Evolutionary conservation across 345 rosid genomes (phyloP).

Genomic region (Chamaenerion angustifolium): DNA sequence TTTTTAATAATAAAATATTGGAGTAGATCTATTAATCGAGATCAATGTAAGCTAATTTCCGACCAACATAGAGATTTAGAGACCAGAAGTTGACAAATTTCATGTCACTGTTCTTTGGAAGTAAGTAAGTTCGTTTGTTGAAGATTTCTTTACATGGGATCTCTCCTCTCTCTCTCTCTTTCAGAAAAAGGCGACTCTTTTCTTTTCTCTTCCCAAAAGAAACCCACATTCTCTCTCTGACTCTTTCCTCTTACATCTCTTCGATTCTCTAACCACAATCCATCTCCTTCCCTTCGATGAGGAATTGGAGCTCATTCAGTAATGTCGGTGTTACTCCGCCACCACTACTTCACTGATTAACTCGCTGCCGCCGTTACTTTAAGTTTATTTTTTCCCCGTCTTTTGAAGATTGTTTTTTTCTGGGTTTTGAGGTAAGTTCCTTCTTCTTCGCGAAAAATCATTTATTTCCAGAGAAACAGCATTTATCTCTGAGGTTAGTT

Average conservation of each 20-base stretch:
- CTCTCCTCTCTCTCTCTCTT: slow-evolving; percentile 29
- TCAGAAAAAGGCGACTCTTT: slow-evolving; percentile 18
- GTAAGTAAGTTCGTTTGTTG: slow-evolving; percentile 39
- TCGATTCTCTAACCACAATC: slow-evolving; percentile 69
- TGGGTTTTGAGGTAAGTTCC: too few relatives aligned
- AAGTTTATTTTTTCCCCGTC: background rate
- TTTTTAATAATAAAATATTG: too few relatives aligned
- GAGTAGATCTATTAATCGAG: too few relatives aligned
- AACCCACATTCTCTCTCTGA: slow-evolving; percentile 12
- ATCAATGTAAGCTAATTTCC: too few relatives aligned
- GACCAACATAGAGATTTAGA: slow-evolving; percentile 39
- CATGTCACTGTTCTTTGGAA: slow-evolving; percentile 63
- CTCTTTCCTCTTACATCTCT: slow-evolving; percentile 19
- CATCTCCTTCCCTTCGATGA: slow-evolving; percentile 27
- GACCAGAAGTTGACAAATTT: slow-evolving; percentile 94
- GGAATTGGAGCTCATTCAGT: background rate
- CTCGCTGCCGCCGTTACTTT: background rate
- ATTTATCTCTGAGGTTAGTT: too few relatives aligned
- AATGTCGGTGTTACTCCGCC: background rate
- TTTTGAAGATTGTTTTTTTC: too few relatives aligned
- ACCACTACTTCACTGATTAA: background rate
- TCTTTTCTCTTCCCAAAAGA: slow-evolving; percentile 21
- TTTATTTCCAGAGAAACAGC: too few relatives aligned
- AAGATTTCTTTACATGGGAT: slow-evolving; percentile 60
- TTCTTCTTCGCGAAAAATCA: too few relatives aligned